phyloP scores from a whole-genome alignment of 306 rosid species.

The Corylus americana region DNA sequence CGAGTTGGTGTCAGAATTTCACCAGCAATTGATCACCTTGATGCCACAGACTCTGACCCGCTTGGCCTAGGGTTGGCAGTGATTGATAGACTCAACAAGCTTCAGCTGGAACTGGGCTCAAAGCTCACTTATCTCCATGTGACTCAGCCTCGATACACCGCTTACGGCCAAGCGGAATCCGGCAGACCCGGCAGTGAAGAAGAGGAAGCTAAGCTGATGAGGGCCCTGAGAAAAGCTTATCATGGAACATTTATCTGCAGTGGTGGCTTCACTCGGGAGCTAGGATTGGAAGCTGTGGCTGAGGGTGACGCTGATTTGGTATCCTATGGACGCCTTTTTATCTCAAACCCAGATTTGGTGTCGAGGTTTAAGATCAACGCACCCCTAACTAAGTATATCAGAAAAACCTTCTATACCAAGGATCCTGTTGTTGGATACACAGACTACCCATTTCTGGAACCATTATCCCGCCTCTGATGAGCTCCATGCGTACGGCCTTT shows the following conservation, averaged over 20 bases:
- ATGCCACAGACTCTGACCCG: conserved; percentile 86
- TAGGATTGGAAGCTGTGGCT: conserved; percentile 70
- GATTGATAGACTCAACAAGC: conserved; percentile 66
- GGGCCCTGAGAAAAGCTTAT: conserved; percentile 57
- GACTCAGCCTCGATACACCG: conserved; percentile 74
- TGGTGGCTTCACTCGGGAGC: conserved; percentile 80
- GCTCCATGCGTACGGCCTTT: neutral
- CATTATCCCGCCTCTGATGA: neutral
- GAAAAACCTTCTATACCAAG: conserved; percentile 79
- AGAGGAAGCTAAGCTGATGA: conserved; percentile 58
- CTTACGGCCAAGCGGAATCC: conserved; percentile 61
- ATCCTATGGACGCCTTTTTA: conserved; percentile 74
- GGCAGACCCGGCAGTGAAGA: conserved; percentile 77
- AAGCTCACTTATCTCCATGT: conserved; percentile 81
- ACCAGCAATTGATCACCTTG: conserved; percentile 88
- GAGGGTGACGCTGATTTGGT: conserved; percentile 74
- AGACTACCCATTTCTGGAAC: conserved; percentile 66
- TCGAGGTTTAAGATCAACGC: conserved; percentile 63
- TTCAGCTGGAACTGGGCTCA: conserved; percentile 51
- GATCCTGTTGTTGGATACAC: conserved; percentile 86
- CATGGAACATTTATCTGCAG: conserved; percentile 76
- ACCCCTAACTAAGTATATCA: conserved; percentile 58
- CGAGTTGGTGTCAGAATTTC: conserved; percentile 60
- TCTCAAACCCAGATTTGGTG: conserved; percentile 79
- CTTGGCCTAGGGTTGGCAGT: conserved; percentile 72